Evolutionary conservation across 495 filamentous ascomycete species (phyloP).

Genomic region (Bacidia rubella): DNA sequence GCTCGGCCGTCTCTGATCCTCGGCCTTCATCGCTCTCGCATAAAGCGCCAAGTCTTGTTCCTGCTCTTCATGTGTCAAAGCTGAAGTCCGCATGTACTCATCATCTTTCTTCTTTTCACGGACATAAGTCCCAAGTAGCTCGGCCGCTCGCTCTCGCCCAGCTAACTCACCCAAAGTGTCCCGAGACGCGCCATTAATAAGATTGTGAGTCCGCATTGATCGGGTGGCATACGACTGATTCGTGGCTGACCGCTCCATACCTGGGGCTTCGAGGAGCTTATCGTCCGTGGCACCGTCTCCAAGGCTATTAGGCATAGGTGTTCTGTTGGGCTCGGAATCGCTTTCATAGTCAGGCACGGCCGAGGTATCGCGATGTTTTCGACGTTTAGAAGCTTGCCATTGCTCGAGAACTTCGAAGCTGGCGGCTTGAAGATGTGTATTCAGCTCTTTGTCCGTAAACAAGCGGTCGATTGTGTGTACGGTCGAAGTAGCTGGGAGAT

Average conservation of each 20-base stretch:
- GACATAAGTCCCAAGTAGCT: conserved; percentile 6
- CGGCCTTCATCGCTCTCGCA: conserved; percentile 15
- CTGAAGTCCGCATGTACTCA: conserved; percentile 16
- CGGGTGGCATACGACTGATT: conserved; percentile 47
- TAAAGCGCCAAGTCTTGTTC: conserved; percentile 17
- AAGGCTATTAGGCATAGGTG: conserved; percentile 31
- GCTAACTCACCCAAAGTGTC: conserved; percentile 13
- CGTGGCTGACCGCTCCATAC: conserved; percentile 58
- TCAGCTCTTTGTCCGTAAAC: conserved; percentile 87
- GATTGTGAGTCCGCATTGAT: conserved; percentile 41
- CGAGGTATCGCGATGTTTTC: conserved; percentile 25
- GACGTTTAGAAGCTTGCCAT: conserved; percentile 36
- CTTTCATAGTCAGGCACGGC: conserved; percentile 32
- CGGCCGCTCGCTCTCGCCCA: conserved; percentile 12
- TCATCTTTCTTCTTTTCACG: conserved; percentile 15
- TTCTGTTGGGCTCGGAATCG: conserved; percentile 33
- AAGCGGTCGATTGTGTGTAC: conserved; percentile 75
- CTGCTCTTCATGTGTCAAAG: conserved; percentile 12
- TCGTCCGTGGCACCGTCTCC: conserved; percentile 30
- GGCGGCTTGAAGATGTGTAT: conserved; percentile 56
- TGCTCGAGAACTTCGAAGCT: conserved; percentile 50
- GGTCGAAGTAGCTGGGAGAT: conserved; percentile 32
- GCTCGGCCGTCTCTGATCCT: conserved; percentile 6
- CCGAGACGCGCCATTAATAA: conserved; percentile 7
- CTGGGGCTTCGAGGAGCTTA: conserved; percentile 35